These are phyloP conservation scores for Nemania sp. DNA, from an alignment of 2,329 filamentous ascomycete species.

Conservation along the genomic window DNA sequence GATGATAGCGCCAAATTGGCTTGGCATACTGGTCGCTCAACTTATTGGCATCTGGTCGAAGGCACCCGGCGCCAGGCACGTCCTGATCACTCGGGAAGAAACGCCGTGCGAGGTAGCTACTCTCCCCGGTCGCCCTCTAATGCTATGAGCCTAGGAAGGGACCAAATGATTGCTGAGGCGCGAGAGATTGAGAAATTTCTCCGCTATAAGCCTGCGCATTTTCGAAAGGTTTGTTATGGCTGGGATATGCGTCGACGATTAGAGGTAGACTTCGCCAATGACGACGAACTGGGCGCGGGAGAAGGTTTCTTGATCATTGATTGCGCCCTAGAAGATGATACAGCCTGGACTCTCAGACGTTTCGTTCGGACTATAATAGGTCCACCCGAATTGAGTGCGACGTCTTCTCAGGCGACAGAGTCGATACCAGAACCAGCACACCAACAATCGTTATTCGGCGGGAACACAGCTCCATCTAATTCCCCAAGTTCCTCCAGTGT, in stretches of 20 bases:
- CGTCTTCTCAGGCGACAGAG: slow-evolving; percentile 9
- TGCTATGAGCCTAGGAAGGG: slow-evolving; percentile 69
- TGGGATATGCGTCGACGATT: slow-evolving; percentile 92
- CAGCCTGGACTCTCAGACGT: slow-evolving; percentile 48
- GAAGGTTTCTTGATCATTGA: slow-evolving; percentile 76
- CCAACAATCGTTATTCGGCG: slow-evolving; percentile 40
- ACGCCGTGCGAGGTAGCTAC: slow-evolving; percentile 71
- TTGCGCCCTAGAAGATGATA: slow-evolving; percentile 67
- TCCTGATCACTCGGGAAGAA: slow-evolving; percentile 72
- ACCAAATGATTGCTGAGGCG: slow-evolving; percentile 75
- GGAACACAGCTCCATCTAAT: slow-evolving; percentile 23
- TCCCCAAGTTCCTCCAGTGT: slow-evolving; percentile 29
- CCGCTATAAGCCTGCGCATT: slow-evolving; percentile 72
- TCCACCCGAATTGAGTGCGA: slow-evolving; percentile 11
- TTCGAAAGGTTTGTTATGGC: slow-evolving; percentile 74
- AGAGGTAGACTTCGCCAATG: slow-evolving; percentile 85
- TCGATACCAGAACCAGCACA: slow-evolving; percentile 11
- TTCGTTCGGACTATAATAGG: slow-evolving; percentile 44
- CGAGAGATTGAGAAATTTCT: slow-evolving; percentile 80
- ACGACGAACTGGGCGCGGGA: slow-evolving; percentile 74
- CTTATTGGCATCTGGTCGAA: slow-evolving; percentile 81
- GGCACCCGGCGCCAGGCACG: slow-evolving; percentile 71
- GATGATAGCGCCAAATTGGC: slow-evolving; percentile 67
- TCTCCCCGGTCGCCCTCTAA: slow-evolving; percentile 78
- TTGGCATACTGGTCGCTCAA: slow-evolving; percentile 79